Evolutionary conservation across 1,284 basidiomycete species (phyloP).

Genomic region (Schizopora paradoxa): DNA sequence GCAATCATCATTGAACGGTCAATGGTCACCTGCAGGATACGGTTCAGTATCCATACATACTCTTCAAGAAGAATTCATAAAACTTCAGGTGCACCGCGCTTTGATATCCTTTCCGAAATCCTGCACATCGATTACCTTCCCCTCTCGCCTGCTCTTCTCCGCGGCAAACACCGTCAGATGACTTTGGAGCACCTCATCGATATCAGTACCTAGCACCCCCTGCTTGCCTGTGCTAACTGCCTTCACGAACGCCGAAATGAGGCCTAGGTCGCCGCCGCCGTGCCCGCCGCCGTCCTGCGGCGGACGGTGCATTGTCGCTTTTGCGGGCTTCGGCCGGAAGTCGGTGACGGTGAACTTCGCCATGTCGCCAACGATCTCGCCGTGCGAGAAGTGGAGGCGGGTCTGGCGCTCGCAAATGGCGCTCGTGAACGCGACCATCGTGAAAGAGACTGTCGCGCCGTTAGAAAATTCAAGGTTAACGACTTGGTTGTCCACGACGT

Average conservation of each 20-base stretch:
- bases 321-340: constrained; percentile 49
- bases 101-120: constrained; percentile 53
- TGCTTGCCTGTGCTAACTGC: constrained; percentile 64
- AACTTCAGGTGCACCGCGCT: too few relatives aligned
- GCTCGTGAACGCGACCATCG: constrained; percentile 74
- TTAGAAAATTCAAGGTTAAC: constrained; percentile 79
- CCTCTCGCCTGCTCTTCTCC: constrained; percentile 66
- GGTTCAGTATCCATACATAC: too few relatives aligned
- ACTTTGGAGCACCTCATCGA: constrained; percentile 66
- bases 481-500: constrained; percentile 75
- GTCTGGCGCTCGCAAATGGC: constrained; percentile 72
- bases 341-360: constrained; percentile 68
- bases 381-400: constrained; percentile 73
- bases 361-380: constrained; percentile 84
- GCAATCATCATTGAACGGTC: too few relatives aligned
- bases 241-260: constrained; percentile 66
- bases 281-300: constrained; percentile 60
- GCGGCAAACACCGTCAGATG: constrained; percentile 84
- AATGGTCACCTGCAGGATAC: too few relatives aligned
- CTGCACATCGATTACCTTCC: constrained; percentile 57
- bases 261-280: constrained; percentile 75
- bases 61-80: too few relatives aligned
- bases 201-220: constrained; percentile 56
- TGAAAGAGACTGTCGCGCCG: constrained; percentile 74
- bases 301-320: constrained; percentile 43